Percentiles rank a stretch among this genome's conserved stretches.
Conservation (phyloP, 331 rosid species). For the Quercus tomentella region DNA sequence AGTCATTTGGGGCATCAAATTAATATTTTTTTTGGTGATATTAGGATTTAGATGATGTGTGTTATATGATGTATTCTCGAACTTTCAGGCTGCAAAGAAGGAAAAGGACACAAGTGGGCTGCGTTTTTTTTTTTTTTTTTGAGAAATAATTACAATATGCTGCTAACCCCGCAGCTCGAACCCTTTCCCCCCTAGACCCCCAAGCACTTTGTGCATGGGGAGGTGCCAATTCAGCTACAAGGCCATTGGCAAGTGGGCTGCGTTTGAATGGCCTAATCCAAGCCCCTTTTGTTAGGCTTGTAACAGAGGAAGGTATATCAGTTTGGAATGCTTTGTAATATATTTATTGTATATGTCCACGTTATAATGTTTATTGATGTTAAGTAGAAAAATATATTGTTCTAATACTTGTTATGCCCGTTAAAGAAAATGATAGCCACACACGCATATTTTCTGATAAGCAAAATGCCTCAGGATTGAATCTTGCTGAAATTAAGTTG, state of each 20-base stretch:
- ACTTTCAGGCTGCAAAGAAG: slow-evolving; percentile 41
- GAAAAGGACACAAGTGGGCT: slow-evolving; percentile 25
- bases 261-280: slow-evolving; percentile 45
- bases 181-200: too few species aligned
- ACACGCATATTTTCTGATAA: too few species aligned
- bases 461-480: not conserved
- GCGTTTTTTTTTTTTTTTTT: too few species aligned
- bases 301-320: slow-evolving; percentile 55
- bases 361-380: not conserved
- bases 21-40: not conserved
- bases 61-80: slow-evolving; percentile 7
- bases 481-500: not conserved
- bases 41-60: not conserved
- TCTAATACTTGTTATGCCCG: not conserved
- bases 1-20: not conserved
- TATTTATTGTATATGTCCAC: not conserved
- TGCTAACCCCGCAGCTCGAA: too few species aligned
- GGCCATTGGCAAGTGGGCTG: slow-evolving; percentile 25
- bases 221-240: too few species aligned
- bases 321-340: not conserved
- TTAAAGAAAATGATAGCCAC: not conserved
- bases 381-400: not conserved
- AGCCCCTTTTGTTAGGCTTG: slow-evolving; percentile 25
- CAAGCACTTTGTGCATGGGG: too few species aligned
- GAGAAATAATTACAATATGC: too few species aligned